Conservation (phyloP, 2,329 filamentous ascomycete species). For the Podosphaera leucotricha region DNA sequence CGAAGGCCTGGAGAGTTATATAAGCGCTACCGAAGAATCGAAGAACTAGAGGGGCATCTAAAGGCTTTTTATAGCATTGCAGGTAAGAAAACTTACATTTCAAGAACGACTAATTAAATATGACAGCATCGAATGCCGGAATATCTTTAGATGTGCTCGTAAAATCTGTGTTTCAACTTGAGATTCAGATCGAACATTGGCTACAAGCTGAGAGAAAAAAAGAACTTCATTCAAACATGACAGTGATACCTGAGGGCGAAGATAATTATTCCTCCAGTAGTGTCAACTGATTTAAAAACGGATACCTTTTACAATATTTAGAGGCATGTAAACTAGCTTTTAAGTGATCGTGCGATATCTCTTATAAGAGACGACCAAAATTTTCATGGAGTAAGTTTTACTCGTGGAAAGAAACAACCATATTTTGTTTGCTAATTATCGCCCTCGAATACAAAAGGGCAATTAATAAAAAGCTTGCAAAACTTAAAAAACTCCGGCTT, state of each 20-base stretch:
- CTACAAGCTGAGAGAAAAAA: conserved; percentile 9
- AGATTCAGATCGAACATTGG: conserved; percentile 13
- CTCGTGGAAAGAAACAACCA: no score
- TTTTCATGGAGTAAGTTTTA: neutral
- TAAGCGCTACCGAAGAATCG: conserved; percentile 17
- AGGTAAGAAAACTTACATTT: conserved; percentile 15
- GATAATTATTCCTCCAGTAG: neutral
- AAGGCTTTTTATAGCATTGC: conserved; percentile 21
- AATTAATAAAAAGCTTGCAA: no score
- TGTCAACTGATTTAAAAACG: neutral
- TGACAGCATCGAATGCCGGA: conserved; percentile 11
- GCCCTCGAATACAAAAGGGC: no score
- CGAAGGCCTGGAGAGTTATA: conserved; percentile 17
- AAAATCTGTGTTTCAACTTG: conserved; percentile 11
- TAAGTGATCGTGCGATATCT: neutral
- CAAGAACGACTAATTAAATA: neutral
- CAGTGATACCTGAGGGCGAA: neutral
- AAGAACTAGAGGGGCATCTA: conserved; percentile 21
- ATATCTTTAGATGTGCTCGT: conserved; percentile 10
- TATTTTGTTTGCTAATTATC: no score
- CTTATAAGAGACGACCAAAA: neutral
- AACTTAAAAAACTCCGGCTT: no score
- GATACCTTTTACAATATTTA: neutral
- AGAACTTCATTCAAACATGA: neutral
- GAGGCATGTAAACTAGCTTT: neutral